Conservation (phyloP, 305 asterid species). For the Fraxinus sp. region DNA sequence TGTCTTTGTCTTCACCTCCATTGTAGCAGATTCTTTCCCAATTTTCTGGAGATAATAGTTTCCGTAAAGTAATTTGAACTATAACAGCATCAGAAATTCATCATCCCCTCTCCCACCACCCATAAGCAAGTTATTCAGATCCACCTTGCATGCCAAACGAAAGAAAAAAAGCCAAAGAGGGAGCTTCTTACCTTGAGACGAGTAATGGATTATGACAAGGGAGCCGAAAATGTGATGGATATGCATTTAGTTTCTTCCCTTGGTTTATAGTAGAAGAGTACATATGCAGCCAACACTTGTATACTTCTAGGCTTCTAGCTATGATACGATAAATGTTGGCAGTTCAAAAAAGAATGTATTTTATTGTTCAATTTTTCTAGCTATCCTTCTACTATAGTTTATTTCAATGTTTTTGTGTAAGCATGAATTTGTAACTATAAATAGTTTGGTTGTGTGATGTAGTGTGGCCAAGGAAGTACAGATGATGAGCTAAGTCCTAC, state of each 20-base stretch:
- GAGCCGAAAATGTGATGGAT: neutral
- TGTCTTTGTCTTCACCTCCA: neutral
- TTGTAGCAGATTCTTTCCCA: neutral
- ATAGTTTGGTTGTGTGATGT: constrained; percentile 20
- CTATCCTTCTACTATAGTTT: neutral
- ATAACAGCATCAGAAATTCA: neutral
- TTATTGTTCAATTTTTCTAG: neutral
- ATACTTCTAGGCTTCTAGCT: neutral
- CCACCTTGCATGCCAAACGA: neutral
- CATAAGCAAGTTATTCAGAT: neutral
- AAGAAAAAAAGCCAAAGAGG: neutral
- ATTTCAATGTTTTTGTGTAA: neutral
- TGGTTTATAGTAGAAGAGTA: constrained; percentile 6
- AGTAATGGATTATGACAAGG: neutral
- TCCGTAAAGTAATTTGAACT: neutral
- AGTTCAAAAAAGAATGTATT: neutral
- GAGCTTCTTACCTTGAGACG: neutral
- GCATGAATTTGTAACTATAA: neutral
- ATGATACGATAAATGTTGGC: neutral
- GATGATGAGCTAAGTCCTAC: constrained; percentile 90
- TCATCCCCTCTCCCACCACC: neutral
- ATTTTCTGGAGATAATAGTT: neutral
- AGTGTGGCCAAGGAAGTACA: constrained; percentile 99
- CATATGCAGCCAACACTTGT: neutral
- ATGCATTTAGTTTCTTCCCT: neutral